A percentile compares a stretch with the other conserved stretches of the same genome.
Evolutionary conservation across 2,329 filamentous ascomycete genomes (phyloP).

Genomic region (Colletotrichum sp.): DNA sequence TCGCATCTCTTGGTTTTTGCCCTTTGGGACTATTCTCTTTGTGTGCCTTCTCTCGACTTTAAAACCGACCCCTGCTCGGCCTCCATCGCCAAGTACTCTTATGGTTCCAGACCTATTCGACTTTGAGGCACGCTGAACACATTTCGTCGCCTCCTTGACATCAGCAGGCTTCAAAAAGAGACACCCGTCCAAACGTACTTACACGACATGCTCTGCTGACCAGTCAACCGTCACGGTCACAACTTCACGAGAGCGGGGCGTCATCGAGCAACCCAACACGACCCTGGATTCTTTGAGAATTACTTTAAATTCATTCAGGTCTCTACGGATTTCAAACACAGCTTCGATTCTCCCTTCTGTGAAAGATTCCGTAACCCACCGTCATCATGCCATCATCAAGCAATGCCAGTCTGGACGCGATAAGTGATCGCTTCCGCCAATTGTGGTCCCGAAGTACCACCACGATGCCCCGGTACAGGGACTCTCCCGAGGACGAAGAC

Average conservation of each 20-base stretch:
- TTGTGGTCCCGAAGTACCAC: slow-evolving; percentile 1
- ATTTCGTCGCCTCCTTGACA: neutral
- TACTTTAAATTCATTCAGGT: neutral
- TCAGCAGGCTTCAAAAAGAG: neutral
- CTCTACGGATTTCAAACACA: neutral
- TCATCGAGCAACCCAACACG: neutral
- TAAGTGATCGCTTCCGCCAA: slow-evolving; percentile 14
- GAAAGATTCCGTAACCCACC: neutral
- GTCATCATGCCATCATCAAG: neutral
- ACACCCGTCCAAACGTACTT: neutral
- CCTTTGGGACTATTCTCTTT: slow-evolving; percentile 3
- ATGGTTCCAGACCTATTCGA: neutral
- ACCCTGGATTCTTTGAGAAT: neutral
- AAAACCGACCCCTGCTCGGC: neutral
- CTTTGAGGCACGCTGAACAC: neutral
- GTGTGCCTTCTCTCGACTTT: neutral
- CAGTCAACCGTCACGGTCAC: neutral
- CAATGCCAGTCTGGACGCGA: neutral
- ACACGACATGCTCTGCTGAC: neutral
- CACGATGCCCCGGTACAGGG: neutral
- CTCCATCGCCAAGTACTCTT: neutral
- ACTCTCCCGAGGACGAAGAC: neutral
- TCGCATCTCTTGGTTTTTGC: neutral
- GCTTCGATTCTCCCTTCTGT: neutral
- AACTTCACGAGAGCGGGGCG: neutral